Conservation (phyloP, 352 stramenopile genomes). For the Thalassiosira livingstoniorum region DNA sequence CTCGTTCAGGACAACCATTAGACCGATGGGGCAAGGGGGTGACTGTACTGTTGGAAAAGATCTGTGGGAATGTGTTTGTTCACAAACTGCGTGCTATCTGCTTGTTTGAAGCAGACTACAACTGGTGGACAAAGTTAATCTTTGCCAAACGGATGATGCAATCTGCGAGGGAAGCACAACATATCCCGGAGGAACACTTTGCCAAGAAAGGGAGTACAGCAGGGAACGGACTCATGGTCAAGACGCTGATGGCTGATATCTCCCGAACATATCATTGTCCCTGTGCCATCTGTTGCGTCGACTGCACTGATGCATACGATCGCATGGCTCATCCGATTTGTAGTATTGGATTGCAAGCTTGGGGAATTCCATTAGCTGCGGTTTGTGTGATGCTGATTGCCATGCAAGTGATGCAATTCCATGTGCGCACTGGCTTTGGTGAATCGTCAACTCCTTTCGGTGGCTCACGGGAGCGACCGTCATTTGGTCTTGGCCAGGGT, state of each 20-base stretch:
- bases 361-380: not conserved
- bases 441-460: constrained; percentile 7
- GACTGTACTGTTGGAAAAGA: constrained; percentile 2
- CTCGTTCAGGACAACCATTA: too few relatives aligned
- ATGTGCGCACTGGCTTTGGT: constrained; percentile 16
- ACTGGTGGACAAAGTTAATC: constrained; percentile 8
- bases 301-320: constrained; percentile 21
- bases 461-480: not conserved
- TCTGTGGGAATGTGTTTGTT: not conserved
- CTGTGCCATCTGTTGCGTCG: not conserved
- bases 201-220: constrained; percentile 6
- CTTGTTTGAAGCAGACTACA: constrained; percentile 14
- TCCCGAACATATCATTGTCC: constrained; percentile 2
- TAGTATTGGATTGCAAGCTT: constrained; percentile 1
- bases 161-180: not conserved
- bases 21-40: not conserved
- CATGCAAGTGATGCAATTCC: constrained; percentile 21
- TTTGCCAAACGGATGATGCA: constrained; percentile 21
- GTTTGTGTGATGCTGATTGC: not conserved
- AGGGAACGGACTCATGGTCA: not conserved
- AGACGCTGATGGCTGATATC: not conserved
- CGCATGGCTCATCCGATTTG: not conserved
- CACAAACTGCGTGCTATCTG: constrained; percentile 3
- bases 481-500: constrained; percentile 16
- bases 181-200: constrained; percentile 9